A percentile compares a stretch with the other conserved stretches of the same genome.
Evolutionary conservation across 441 rosid genomes (phyloP).

Genomic region (Erodium texanum): DNA sequence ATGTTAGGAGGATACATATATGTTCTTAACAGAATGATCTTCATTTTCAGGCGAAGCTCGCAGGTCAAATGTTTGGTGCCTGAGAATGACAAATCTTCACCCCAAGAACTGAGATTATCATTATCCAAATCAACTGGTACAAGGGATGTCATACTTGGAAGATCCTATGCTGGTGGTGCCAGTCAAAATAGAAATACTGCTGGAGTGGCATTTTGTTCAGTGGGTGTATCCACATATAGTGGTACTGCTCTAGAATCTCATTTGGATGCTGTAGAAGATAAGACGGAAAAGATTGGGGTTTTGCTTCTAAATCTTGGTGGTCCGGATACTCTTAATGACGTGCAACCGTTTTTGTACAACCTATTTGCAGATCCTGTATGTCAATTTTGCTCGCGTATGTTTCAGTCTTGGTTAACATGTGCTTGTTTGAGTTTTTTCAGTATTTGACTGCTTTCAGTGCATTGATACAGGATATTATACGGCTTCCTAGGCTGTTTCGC

Average conservation of each 20-base stretch:
- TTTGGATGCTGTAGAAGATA: conserved; percentile 40
- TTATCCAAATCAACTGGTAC: conserved; percentile 12
- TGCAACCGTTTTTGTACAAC: conserved; percentile 82
- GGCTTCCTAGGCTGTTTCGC: conserved; percentile 74
- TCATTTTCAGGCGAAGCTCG: conserved; percentile 24
- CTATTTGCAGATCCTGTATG: conserved; percentile 95
- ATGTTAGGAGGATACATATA: not conserved
- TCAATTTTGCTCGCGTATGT: not conserved
- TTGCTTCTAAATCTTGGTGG: conserved; percentile 90
- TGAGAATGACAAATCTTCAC: conserved; percentile 15
- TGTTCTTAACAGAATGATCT: not conserved
- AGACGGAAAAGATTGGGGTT: conserved; percentile 46
- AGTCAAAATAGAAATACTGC: conserved; percentile 28
- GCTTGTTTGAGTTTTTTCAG: not conserved
- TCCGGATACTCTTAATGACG: conserved; percentile 84
- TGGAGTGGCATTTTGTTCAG: conserved; percentile 30
- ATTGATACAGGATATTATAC: conserved; percentile 60
- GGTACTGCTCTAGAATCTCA: conserved; percentile 28
- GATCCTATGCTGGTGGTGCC: conserved; percentile 10
- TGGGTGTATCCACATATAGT: conserved; percentile 32
- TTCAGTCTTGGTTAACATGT: not conserved
- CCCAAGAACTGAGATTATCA: conserved; percentile 22
- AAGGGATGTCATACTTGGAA: conserved; percentile 15
- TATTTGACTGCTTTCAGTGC: not conserved
- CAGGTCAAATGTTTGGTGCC: conserved; percentile 17